Percentiles rank a stretch among this genome's conserved stretches.
Conservation (phyloP, 78 protist species). For the Protostelium mycophagum region DNA sequence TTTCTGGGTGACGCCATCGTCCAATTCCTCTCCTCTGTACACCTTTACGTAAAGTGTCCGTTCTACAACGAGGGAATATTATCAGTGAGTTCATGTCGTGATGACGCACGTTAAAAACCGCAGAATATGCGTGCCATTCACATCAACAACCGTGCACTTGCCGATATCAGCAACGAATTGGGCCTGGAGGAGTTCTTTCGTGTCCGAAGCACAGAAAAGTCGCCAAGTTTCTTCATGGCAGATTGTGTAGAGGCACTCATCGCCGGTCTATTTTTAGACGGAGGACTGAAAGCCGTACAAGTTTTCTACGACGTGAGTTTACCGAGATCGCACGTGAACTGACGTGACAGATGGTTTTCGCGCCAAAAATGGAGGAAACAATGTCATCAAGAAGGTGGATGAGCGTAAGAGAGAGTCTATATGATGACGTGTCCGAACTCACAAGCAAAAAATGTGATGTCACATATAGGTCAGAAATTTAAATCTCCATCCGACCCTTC, state of each 20-base stretch:
- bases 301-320: background rate
- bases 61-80: background rate
- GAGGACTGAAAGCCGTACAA: background rate
- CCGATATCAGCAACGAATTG: background rate
- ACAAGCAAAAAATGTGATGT: background rate
- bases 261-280: background rate
- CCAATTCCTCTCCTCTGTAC: background rate
- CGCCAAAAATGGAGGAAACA: background rate
- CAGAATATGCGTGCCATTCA: background rate
- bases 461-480: background rate
- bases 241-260: background rate
- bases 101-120: background rate
- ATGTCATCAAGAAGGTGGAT: background rate
- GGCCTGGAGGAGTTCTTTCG: background rate
- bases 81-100: background rate
- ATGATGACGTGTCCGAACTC: background rate
- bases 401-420: background rate
- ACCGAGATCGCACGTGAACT: background rate
- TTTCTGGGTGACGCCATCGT: background rate
- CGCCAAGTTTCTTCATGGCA: background rate
- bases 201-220: background rate
- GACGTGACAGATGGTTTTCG: background rate
- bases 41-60: background rate
- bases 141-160: background rate
- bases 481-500: background rate